A percentile compares a stretch with the other conserved stretches of the same genome.
phyloP scores from a whole-genome alignment of 2,329 filamentous ascomycete species.

The Diaporthe aspalathi region DNA sequence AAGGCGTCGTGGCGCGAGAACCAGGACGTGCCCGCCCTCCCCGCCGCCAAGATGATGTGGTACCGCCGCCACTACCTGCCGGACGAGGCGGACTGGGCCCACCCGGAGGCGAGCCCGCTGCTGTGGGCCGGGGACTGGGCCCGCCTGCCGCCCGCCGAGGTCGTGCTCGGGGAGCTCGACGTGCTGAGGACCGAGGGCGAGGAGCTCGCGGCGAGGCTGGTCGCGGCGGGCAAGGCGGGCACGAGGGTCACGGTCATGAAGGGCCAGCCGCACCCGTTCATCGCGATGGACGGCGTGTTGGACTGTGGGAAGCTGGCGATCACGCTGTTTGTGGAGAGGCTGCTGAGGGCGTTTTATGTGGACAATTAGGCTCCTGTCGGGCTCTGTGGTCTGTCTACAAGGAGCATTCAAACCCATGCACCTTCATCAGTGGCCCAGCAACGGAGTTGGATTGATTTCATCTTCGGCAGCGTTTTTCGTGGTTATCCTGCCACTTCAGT shows the following conservation, averaged over 20 bases:
- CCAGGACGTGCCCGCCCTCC: slow-evolving; percentile 62
- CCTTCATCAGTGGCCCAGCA: too few species aligned
- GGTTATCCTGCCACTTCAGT: too few species aligned
- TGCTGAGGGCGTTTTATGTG: slow-evolving; percentile 37
- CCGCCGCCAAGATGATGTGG: slow-evolving; percentile 70
- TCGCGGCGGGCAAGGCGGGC: slow-evolving; percentile 55
- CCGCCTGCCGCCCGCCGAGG: slow-evolving; percentile 60
- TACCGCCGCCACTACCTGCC: slow-evolving; percentile 69
- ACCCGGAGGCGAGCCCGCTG: slow-evolving; percentile 66
- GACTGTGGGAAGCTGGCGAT: slow-evolving; percentile 63
- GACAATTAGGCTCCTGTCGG: slow-evolving; percentile 20
- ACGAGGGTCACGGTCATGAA: slow-evolving; percentile 62
- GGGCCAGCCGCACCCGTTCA: slow-evolving; percentile 68
- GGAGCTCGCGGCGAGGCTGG: slow-evolving; percentile 61
- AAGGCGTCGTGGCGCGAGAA: slow-evolving; percentile 62
- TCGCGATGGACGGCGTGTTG: slow-evolving; percentile 67
- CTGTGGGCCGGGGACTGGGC: slow-evolving; percentile 63
- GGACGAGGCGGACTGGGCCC: slow-evolving; percentile 54
- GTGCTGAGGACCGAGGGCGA: slow-evolving; percentile 66
- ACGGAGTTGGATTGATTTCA: too few species aligned
- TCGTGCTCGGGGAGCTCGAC: slow-evolving; percentile 67
- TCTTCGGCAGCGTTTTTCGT: too few species aligned
- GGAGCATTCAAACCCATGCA: too few species aligned
- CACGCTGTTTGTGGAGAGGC: slow-evolving; percentile 48
- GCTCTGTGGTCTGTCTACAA: too few species aligned